Percentiles rank a stretch among this genome's conserved stretches.
Evolutionary conservation across 495 filamentous ascomycete genomes (phyloP).

Genomic region (Hyaloscypha variabilis): DNA sequence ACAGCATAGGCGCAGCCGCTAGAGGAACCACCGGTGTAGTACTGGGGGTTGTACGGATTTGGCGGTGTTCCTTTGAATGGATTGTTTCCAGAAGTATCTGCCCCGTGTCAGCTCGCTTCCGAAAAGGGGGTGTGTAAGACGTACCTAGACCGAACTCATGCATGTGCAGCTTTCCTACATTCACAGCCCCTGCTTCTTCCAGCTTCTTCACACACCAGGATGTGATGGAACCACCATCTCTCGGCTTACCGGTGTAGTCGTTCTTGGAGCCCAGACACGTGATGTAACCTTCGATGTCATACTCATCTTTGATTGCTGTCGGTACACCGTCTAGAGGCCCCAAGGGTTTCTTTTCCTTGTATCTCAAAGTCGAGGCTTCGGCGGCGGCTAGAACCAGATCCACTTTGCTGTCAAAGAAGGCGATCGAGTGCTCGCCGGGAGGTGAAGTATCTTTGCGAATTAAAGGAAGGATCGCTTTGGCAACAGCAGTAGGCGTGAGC

Average conservation of each 20-base stretch:
- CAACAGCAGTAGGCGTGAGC: slow-evolving; percentile 71
- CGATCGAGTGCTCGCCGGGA: slow-evolving; percentile 62
- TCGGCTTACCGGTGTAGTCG: slow-evolving; percentile 46
- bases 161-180: slow-evolving; percentile 88
- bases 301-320: slow-evolving; percentile 86
- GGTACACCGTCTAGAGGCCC: slow-evolving; percentile 83
- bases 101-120: not conserved
- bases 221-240: slow-evolving; percentile 52
- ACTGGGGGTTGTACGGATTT: slow-evolving; percentile 79
- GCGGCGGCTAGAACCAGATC: slow-evolving; percentile 69
- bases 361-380: slow-evolving; percentile 69
- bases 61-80: slow-evolving; percentile 75
- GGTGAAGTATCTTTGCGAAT: slow-evolving; percentile 60
- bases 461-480: slow-evolving; percentile 68
- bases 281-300: slow-evolving; percentile 73
- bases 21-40: slow-evolving; percentile 89
- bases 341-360: slow-evolving; percentile 61
- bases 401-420: slow-evolving; percentile 64
- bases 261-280: slow-evolving; percentile 49
- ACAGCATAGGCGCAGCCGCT: slow-evolving; percentile 83
- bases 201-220: slow-evolving; percentile 75
- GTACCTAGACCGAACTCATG: slow-evolving; percentile 71
- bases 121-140: not conserved
- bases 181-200: slow-evolving; percentile 76
- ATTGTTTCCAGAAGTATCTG: slow-evolving; percentile 84